Base-by-base conservation (phyloP, 2,329 filamentous ascomycete genomes). In the Elsinoe australis region DNA sequence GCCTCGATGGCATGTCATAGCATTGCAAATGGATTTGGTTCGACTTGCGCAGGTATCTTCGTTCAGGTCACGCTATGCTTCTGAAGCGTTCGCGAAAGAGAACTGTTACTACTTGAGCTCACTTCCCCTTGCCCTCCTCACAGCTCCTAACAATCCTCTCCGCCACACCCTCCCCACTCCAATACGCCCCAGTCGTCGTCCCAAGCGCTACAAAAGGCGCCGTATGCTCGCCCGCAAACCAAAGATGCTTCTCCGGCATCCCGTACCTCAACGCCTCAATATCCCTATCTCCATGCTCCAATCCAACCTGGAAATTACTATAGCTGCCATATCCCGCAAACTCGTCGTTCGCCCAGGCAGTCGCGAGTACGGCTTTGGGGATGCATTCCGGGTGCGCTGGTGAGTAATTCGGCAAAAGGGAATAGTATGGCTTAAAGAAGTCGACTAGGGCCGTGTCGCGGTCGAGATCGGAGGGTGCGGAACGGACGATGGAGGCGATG, bases 221-320 rank as follows among this genome's bases (percentile, higher is more conserved):
- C 17, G 87, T 94, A 67, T 95, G 88, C 67, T 95, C 88, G 0
- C 88, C 88, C 0, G 88, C 88, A 55, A 95, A 72, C 88, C 88
- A 95, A 6, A 95, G 61, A 0, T 85, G 80, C 17, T 79, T 69
- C 9, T 78, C 79, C 1, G 80, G 81, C 54, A 73, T 58, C 0
- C 76, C 76, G 2, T 64, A 59, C 18, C 78, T 63, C 67, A 82
- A 68, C 2, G 65, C 61, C 61, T 82, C 75, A 39, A 95, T 79
- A 61, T 94, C 85, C 50, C 72, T 69, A 56, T 89, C 85, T 1
- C 82, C 86, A 4, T 78, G 70, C 55, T 78, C 70, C 38, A 90
- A 61, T 0, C 86, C 87, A 12, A 83, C 72, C 58, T 88, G 87
- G 66, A 94, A 94, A 63, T 94, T 94, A 45, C 75, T 78, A 63